Evolutionary conservation across 352 stramenopile species (phyloP), one percentile per base, ranked within the genome.

Genomic region (Phytophthora megakarya): DNA sequence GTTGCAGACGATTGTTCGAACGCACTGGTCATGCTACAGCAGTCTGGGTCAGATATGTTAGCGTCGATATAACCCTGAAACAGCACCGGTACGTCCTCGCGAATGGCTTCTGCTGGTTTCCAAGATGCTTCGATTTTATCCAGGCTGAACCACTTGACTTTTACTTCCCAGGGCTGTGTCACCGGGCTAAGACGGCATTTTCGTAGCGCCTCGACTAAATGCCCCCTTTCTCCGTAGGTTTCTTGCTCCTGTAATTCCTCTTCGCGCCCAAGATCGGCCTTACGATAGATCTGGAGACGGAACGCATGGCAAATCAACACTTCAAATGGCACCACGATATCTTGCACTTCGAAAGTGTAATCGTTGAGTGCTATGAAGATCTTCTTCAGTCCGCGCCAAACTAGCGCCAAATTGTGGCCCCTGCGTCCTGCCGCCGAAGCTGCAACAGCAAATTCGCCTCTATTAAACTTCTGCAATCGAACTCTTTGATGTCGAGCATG

Each of bases 271-370:
- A 56, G 56, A 0, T 3, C 35, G 0, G n/a, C 32, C 0, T 72
- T 58, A 1, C n/a, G 26, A 30, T 76, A 72, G 5, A 70, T 6
- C 22, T 67, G 57, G 2, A 76, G 39, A 0, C 45, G 26, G 3
- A 18, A 52, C 13, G 45, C 45, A 11, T 52, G 45, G 16, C 45
- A 28, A 18, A 40, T 35, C 8, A n/a, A 40, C 15, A 52, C 25
- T 1, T 19, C 43, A 11, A 43, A 49, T 7, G 21, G 23, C 3
- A 13, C 23, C 8, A 49, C 23, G 12, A 49, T 35, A 19, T 49
- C 23, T 33, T 49, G 43, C 5, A 48, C 26, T 16, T 33, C 44
- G 5, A 51, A 51, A 11, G 44, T 51, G 12, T 22, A 51, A n/a
- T 52, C 45, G 26, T 52, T 52, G 10, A 52, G 26, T 3, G 45